Evolutionary conservation across 352 stramenopile species (phyloP).

Genomic region (Globisporangium takayamanum): DNA sequence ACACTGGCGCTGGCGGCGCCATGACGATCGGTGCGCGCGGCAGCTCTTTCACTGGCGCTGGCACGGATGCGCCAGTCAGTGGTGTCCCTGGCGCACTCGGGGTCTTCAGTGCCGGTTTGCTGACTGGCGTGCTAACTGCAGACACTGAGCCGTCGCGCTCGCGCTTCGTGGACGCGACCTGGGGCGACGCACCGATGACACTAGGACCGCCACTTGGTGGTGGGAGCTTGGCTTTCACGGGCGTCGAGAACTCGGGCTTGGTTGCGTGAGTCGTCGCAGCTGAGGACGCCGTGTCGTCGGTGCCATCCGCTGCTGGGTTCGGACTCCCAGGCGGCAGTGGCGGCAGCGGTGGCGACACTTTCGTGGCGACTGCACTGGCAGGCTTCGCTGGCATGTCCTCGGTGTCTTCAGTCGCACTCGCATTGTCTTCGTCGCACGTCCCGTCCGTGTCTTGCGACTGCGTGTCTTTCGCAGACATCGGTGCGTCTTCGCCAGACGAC

Average conservation of each 20-base stretch:
- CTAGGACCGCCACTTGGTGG: background rate
- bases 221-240: conserved; percentile 5
- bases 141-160: conserved; percentile 24
- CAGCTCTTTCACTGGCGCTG: conserved; percentile 18
- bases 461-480: conserved; percentile 27
- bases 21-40: conserved; percentile 16
- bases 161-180: conserved; percentile 34
- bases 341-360: background rate
- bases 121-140: conserved; percentile 14
- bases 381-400: background rate
- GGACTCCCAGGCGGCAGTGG: conserved; percentile 17
- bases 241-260: conserved; percentile 13
- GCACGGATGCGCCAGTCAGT: conserved; percentile 19
- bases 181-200: conserved; percentile 5
- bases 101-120: conserved; percentile 9
- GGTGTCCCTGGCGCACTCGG: conserved; percentile 15
- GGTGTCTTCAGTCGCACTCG: conserved; percentile 41
- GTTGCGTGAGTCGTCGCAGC: conserved; percentile 24
- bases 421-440: conserved; percentile 31
- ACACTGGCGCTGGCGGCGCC: conserved; percentile 32
- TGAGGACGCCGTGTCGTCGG: conserved; percentile 3
- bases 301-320: conserved; percentile 38
- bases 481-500: conserved; percentile 38
- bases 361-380: background rate
- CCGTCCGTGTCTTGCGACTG: conserved; percentile 56